phyloP scores from a whole-genome alignment of 805 yeast species.

The Wickerhamomyces chaumierensis region DNA sequence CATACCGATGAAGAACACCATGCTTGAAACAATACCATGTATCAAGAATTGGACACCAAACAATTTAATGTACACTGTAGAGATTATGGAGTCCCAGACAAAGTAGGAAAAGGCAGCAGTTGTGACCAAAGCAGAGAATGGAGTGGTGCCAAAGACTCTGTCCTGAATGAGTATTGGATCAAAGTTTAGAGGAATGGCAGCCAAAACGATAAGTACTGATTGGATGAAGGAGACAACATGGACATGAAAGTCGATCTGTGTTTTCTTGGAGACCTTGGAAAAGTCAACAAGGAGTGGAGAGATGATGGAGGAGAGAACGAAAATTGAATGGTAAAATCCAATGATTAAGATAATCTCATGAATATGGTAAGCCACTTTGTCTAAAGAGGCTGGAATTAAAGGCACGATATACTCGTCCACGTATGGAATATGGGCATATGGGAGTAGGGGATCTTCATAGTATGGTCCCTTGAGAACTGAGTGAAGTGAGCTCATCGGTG shows the following conservation, averaged over 20 bases:
- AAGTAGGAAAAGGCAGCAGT: conserved; percentile 69
- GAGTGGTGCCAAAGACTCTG: conserved; percentile 52
- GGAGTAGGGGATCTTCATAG: conserved; percentile 18
- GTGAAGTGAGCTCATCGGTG: not conserved
- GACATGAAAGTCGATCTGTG: conserved; percentile 62
- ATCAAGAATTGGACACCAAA: conserved; percentile 68
- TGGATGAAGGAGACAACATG: conserved; percentile 86
- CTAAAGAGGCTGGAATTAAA: conserved; percentile 7
- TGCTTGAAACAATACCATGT: conserved; percentile 67
- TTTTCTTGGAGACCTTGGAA: conserved; percentile 24
- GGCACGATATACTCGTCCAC: conserved; percentile 20
- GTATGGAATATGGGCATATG: conserved; percentile 14
- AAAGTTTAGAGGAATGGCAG: conserved; percentile 50
- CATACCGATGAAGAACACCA: conserved; percentile 51
- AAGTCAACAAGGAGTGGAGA: conserved; percentile 15
- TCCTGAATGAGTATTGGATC: conserved; percentile 35
- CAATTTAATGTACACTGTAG: conserved; percentile 38
- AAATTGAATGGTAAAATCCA: conserved; percentile 20
- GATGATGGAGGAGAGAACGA: conserved; percentile 10
- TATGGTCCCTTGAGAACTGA: not conserved
- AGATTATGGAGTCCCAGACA: conserved; percentile 69
- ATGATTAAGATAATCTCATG: conserved; percentile 21
- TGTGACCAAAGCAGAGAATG: conserved; percentile 57
- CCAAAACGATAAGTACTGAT: conserved; percentile 48
- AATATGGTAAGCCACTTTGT: conserved; percentile 18